Percentiles rank a stretch among this genome's conserved stretches.
Evolutionary conservation across 768 basidiomycete species (phyloP).

Genomic region (Lactarius sanguifluus): DNA sequence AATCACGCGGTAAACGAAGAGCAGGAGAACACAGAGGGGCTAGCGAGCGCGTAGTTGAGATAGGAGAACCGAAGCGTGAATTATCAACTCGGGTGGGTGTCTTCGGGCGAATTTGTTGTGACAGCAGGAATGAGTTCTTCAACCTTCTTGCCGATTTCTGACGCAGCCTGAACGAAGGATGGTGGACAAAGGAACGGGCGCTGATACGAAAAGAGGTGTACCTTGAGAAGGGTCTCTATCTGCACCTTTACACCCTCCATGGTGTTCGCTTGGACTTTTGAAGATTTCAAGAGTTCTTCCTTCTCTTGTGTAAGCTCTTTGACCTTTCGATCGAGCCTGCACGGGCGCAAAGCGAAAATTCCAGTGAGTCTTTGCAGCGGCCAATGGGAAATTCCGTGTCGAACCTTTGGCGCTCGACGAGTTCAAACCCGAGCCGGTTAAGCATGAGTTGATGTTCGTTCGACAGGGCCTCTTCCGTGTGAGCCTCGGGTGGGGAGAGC

Average conservation of each 20-base stretch:
- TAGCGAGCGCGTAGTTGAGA: background rate
- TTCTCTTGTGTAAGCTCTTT: slow-evolving; percentile 69
- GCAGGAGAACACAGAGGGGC: background rate
- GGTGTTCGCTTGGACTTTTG: slow-evolving; percentile 66
- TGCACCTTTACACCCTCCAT: slow-evolving; percentile 79
- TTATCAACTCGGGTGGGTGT: background rate
- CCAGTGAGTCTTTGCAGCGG: slow-evolving; percentile 18
- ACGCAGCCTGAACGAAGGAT: slow-evolving; percentile 25
- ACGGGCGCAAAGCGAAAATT: slow-evolving; percentile 12
- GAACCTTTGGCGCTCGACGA: slow-evolving; percentile 84
- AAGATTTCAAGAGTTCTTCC: slow-evolving; percentile 78
- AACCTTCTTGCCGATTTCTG: slow-evolving; percentile 29
- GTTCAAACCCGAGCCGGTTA: slow-evolving; percentile 82
- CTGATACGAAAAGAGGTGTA: slow-evolving; percentile 31
- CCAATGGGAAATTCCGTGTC: slow-evolving; percentile 20
- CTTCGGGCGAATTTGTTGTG: slow-evolving; percentile 7
- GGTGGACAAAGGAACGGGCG: background rate
- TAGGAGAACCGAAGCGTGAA: background rate
- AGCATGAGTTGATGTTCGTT: slow-evolving; percentile 86
- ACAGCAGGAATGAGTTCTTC: slow-evolving; percentile 26
- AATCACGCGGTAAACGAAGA: background rate
- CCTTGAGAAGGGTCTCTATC: slow-evolving; percentile 77
- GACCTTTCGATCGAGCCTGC: slow-evolving; percentile 68
- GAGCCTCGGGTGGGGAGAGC: slow-evolving; percentile 68
- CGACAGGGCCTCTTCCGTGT: slow-evolving; percentile 56